phyloP scores from a whole-genome alignment of 2,329 filamentous ascomycete species.

The Cadophora luteo-olivacea region DNA sequence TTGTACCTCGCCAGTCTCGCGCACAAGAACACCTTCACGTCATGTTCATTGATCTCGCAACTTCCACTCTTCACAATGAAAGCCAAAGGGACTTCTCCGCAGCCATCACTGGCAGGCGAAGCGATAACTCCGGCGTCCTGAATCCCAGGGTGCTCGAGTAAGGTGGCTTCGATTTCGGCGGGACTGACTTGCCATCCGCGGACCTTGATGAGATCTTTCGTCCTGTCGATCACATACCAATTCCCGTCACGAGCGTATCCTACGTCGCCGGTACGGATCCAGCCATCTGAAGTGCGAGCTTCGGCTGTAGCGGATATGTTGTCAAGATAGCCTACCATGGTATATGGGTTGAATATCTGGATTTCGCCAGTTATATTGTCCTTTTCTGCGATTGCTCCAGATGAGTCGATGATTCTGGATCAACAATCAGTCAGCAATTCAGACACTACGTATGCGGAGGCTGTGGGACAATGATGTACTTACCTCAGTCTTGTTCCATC shows the following conservation, averaged over 20 bases:
- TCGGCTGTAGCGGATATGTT: constrained; percentile 44
- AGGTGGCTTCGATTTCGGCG: constrained; percentile 53
- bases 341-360: constrained; percentile 19
- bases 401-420: not conserved
- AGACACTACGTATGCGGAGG: not conserved
- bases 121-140: constrained; percentile 54
- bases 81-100: constrained; percentile 49
- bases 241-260: constrained; percentile 48
- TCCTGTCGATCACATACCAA: constrained; percentile 49
- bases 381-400: constrained; percentile 2
- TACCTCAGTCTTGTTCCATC: constrained; percentile 20
- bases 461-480: not conserved
- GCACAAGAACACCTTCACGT: constrained; percentile 50
- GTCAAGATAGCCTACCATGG: constrained; percentile 47
- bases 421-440: not conserved
- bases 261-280: constrained; percentile 52
- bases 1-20: constrained; percentile 54
- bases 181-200: constrained; percentile 56
- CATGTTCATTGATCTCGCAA: constrained; percentile 43
- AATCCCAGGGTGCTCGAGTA: constrained; percentile 52
- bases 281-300: constrained; percentile 41
- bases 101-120: constrained; percentile 45
- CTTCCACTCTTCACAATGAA: constrained; percentile 48
- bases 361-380: constrained; percentile 38
- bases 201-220: constrained; percentile 54